Base-by-base conservation (phyloP, 2,329 filamentous ascomycete genomes). In the Pseudogymnoascus sp. region DNA sequence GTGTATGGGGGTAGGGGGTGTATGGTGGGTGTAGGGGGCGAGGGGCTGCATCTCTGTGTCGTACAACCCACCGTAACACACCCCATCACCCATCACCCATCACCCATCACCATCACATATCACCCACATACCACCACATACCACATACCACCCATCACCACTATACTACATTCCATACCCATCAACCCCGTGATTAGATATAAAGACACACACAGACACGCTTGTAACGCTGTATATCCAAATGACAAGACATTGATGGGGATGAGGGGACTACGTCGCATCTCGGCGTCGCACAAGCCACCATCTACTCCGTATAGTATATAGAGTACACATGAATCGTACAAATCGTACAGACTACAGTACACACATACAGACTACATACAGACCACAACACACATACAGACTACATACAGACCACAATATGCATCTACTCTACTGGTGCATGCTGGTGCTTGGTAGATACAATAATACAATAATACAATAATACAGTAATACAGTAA, bases 61-160 rank as follows among this genome's bases (percentile, higher is more conserved):
- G 28, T 33, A 53, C 43, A 53, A 33, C n/a, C 43, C 43, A 53
- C 43, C 43, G 43, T 53, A 53, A 18, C 43, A 53, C 41, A n/a
- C 14, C 22, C 28, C 7, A 37, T 37, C 36, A n/a, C 38, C 4
- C 9, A 41, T 22, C 38, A 22, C 18, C 20, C 6, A 37, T 37
- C 28, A 30, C 28, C 28, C 28, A 35, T 8, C 12, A n/a, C n/a
- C 8, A n/a, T 38, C 15, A 15, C n/a, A 14, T 6, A 38, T 38
- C 6, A 18, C n/a, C 14, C 14, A 14, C 5, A 37, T n/a, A n/a
- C n/a, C 35, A 37, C 35, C 35, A n/a, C n/a, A n/a, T n/a, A n/a
- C n/a, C n/a, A n/a, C n/a, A n/a, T n/a, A n/a, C n/a, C n/a, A n/a
- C 14, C 4, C 11, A n/a, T 37, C 14, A 37, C 30, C 30, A 2